Evolutionary conservation across 139 green algal species (phyloP), one percentile per base, ranked within the genome.

Genomic region (Chlorella sp.): DNA sequence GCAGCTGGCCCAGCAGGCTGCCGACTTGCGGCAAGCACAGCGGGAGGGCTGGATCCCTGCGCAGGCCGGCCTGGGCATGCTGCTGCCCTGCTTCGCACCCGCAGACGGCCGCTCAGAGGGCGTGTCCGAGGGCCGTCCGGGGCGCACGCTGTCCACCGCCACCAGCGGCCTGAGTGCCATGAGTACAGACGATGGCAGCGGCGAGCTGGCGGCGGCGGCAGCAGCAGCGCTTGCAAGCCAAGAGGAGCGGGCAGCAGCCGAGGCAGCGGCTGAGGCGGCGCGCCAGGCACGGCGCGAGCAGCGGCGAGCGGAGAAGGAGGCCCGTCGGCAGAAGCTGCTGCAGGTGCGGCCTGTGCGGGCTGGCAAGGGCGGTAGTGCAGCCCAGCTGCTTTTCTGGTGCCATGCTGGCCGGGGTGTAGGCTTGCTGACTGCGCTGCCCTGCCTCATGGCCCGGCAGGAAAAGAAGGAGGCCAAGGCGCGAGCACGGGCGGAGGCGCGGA

Each of bases 61-160:
- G 3, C 47, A 36, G 7, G 23, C 28, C 21, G 6, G 32, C 23
- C 56, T 88, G 64, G 34, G 51, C 30, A 67, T 62, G 25, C 41
- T 89, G 36, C 76, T 82, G 57, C 76, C 85, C 68, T 81, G 51
- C 69, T 78, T 89, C 78, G 62, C 64, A 39, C 56, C 51, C 0
- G 60, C 76, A 1, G 60, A 72, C 7, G 76, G 15, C 76, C 57
- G 39, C 41, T n/a, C n/a, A 28, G 21, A 56, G 57, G 36, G 74
- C 55, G 20, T 75, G 36, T 38, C 56, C 5, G 83, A 87, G 62
- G 75, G 56, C 47, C 26, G 23, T 21, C n/a, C 34, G 62, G 51
- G 32, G 7, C 60, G 76, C 55, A 89, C 51, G 56, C 47, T 60
- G 51, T 78, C 72, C 0, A 76, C 72, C 3, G 81, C 72, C 38